Evolutionary conservation across 352 stramenopile species (phyloP).

Genomic region (Pythium dissotocum): DNA sequence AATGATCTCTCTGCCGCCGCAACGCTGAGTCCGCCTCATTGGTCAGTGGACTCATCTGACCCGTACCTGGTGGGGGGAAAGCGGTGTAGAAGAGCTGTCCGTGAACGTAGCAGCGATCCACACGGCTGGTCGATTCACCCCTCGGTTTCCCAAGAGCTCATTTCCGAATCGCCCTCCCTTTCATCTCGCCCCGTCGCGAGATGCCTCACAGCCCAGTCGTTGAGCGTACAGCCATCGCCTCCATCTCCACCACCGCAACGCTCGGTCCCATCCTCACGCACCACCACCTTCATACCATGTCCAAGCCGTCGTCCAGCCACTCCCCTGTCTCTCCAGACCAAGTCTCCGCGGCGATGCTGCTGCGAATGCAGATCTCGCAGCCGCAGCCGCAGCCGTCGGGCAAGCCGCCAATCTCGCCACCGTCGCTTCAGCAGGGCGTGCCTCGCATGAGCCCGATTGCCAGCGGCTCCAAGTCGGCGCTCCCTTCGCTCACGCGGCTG

Average conservation of each 20-base stretch:
- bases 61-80: not conserved
- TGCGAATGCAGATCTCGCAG: constrained; percentile 3
- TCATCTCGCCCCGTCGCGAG: constrained; percentile 24
- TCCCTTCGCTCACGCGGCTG: constrained; percentile 23
- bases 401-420: constrained; percentile 27
- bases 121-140: not conserved
- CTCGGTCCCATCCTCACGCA: constrained; percentile 17
- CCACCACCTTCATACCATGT: not conserved
- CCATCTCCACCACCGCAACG: constrained; percentile 21
- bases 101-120: not conserved
- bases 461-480: not conserved
- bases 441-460: constrained; percentile 15
- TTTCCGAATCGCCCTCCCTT: constrained; percentile 23
- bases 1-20: not conserved
- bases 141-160: not conserved
- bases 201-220: constrained; percentile 19
- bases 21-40: not conserved
- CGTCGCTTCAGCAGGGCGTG: constrained; percentile 2
- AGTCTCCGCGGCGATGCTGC: constrained; percentile 11
- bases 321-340: constrained; percentile 13
- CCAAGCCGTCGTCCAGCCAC: constrained; percentile 1
- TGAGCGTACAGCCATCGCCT: constrained; percentile 18
- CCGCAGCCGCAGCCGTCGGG: not conserved
- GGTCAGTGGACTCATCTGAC: not conserved
- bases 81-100: not conserved